phyloP scores from a whole-genome alignment of 129 eudicot genomes.

The Logfia minima region DNA sequence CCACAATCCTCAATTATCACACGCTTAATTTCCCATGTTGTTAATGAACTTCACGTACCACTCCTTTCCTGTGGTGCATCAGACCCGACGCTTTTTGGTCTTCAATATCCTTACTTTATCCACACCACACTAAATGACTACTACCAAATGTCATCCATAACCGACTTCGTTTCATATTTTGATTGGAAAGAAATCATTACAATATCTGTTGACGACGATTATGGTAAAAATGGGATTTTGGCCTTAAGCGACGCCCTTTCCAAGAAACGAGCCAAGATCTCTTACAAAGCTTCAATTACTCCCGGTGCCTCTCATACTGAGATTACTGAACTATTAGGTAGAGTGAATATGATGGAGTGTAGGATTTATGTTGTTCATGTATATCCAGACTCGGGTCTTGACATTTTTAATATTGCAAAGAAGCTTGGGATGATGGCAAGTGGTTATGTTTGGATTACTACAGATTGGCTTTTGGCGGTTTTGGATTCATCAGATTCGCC shows the following conservation, averaged over 20 bases:
- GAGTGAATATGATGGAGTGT: not conserved
- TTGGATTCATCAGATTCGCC: constrained; percentile 36
- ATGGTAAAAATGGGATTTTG: constrained; percentile 11
- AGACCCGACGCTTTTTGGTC: not conserved
- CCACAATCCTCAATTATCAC: constrained; percentile 44
- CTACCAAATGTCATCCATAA: no score
- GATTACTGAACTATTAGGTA: not conserved
- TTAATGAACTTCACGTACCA: constrained; percentile 27
- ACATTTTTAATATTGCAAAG: constrained; percentile 37
- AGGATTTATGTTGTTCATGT: not conserved
- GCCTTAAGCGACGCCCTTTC: not conserved
- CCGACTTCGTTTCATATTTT: not conserved
- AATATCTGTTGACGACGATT: constrained; percentile 8
- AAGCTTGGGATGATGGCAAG: constrained; percentile 48
- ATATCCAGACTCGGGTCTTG: constrained; percentile 6
- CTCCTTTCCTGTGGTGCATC: not conserved
- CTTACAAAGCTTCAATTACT: not conserved
- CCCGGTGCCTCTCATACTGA: not conserved
- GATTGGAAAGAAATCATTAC: not conserved
- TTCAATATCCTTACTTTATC: constrained; percentile 6
- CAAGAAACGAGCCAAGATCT: not conserved
- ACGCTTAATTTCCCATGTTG: constrained; percentile 34
- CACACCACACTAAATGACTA: not conserved
- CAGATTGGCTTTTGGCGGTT: constrained; percentile 57
- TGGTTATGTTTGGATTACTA: constrained; percentile 64